Percentiles rank a stretch among this genome's conserved stretches.
phyloP scores from a whole-genome alignment of 176 grass and related monocot species.

The Microstegium vimineum region DNA sequence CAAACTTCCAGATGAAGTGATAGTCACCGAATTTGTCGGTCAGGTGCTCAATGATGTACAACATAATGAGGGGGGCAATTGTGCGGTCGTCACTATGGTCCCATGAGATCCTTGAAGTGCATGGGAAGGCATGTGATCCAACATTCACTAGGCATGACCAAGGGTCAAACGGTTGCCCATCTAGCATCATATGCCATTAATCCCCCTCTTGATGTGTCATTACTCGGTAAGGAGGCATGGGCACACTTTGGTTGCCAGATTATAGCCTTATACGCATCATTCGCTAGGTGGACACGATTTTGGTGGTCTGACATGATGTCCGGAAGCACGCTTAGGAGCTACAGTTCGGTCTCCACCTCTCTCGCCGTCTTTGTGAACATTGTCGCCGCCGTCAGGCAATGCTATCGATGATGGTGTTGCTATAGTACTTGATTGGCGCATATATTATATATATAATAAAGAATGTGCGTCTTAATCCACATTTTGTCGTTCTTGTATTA shows the following conservation, averaged over 20 bases:
- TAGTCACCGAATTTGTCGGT: background rate
- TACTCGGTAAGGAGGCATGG: background rate
- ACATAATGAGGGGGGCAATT: background rate
- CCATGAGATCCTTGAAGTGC: background rate
- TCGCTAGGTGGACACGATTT: background rate
- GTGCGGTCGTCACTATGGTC: background rate
- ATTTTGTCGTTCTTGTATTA: no score
- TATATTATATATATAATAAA: no score
- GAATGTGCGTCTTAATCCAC: no score
- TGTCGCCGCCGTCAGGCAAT: no score
- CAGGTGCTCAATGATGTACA: background rate
- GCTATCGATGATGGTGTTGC: no score
- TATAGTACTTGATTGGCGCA: no score
- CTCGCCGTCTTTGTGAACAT: no score
- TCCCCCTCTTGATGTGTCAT: background rate
- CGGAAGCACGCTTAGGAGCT: background rate
- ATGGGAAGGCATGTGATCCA: no score
- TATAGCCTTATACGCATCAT: background rate
- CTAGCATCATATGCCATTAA: background rate
- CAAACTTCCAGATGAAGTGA: constrained; percentile 19
- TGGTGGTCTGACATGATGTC: background rate
- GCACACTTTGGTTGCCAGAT: background rate
- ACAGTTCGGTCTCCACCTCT: background rate
- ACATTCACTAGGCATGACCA: background rate
- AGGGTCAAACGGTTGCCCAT: background rate